Conservation (phyloP, 2,329 filamentous ascomycete genomes). For the Thielaviopsis populi region DNA sequence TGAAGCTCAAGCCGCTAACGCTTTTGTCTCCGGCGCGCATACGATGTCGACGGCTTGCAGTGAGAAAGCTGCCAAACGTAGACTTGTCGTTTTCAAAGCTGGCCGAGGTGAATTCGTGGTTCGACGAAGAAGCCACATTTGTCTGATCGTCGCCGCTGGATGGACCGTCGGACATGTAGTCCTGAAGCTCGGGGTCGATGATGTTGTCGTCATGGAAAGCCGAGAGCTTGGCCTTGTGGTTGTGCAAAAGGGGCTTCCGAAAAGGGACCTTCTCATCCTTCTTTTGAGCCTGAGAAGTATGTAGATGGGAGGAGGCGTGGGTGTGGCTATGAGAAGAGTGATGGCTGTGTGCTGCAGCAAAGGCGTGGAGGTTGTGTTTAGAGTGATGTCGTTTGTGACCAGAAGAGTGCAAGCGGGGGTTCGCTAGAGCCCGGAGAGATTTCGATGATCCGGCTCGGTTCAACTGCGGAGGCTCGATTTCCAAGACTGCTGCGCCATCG, state of each 20-base stretch:
- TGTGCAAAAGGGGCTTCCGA: slow-evolving; percentile 52
- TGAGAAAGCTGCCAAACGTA: slow-evolving; percentile 62
- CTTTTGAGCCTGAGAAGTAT: not conserved
- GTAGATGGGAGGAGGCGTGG: not conserved
- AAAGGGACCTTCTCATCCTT: slow-evolving; percentile 15
- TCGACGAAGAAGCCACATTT: slow-evolving; percentile 57
- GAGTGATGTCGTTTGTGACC: slow-evolving; percentile 77
- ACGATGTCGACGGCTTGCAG: slow-evolving; percentile 58
- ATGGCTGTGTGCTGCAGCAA: not conserved
- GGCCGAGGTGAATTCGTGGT: slow-evolving; percentile 30
- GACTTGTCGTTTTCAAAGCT: slow-evolving; percentile 48
- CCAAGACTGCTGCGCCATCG: slow-evolving; percentile 69
- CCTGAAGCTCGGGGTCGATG: slow-evolving; percentile 88
- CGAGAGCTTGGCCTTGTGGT: slow-evolving; percentile 52
- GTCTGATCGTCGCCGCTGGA: slow-evolving; percentile 88
- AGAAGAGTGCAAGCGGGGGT: slow-evolving; percentile 57
- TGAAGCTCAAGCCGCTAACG: slow-evolving; percentile 53
- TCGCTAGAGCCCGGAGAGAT: slow-evolving; percentile 61
- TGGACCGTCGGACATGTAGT: slow-evolving; percentile 79
- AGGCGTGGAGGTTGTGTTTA: slow-evolving; percentile 48
- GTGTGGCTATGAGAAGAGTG: not conserved
- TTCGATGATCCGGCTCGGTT: slow-evolving; percentile 87
- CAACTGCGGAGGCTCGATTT: slow-evolving; percentile 74
- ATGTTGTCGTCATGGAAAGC: slow-evolving; percentile 99
- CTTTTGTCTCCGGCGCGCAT: slow-evolving; percentile 61